Conservation (phyloP, 176 grass and related monocot genomes). For the Miscanthus lutarioriparius region DNA sequence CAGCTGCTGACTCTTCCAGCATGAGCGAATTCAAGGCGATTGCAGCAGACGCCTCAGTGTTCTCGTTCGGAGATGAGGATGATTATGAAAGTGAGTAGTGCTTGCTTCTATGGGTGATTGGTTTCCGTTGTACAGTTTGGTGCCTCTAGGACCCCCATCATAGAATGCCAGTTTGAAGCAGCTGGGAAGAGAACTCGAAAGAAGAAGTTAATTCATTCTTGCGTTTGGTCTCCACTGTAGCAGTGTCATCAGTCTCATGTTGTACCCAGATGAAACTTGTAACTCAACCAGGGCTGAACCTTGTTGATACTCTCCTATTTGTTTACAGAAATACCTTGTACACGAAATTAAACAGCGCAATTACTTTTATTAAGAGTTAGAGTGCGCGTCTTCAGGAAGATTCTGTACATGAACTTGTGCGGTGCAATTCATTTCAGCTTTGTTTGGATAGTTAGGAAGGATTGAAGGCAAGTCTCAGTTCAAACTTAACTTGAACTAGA, state of each 20-base stretch:
- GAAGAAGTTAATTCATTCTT: conserved; percentile 47
- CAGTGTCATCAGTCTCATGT: conserved; percentile 14
- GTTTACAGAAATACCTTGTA: conserved; percentile 3
- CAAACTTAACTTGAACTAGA: background rate
- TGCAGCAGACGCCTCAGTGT: conserved; percentile 86
- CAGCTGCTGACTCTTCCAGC: conserved; percentile 46
- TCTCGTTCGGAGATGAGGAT: conserved; percentile 91
- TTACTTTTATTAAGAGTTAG: background rate
- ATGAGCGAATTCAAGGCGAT: conserved; percentile 97
- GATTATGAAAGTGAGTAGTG: conserved; percentile 86
- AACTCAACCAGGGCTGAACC: conserved; percentile 26
- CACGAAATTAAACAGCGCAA: background rate
- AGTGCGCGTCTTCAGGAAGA: background rate
- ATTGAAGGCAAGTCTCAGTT: background rate
- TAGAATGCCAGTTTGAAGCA: conserved; percentile 5
- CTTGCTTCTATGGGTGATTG: background rate
- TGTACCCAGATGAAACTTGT: conserved; percentile 29
- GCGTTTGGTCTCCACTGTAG: conserved; percentile 40
- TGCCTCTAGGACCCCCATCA: conserved; percentile 18
- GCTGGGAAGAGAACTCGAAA: background rate
- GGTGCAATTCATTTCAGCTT: background rate
- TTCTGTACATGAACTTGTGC: background rate
- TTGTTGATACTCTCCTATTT: conserved; percentile 7
- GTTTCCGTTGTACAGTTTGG: conserved; percentile 46
- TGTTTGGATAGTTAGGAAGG: background rate